Base-by-base conservation (phyloP, 164 flowering plant species). In the Buxus sempervirens region DNA sequence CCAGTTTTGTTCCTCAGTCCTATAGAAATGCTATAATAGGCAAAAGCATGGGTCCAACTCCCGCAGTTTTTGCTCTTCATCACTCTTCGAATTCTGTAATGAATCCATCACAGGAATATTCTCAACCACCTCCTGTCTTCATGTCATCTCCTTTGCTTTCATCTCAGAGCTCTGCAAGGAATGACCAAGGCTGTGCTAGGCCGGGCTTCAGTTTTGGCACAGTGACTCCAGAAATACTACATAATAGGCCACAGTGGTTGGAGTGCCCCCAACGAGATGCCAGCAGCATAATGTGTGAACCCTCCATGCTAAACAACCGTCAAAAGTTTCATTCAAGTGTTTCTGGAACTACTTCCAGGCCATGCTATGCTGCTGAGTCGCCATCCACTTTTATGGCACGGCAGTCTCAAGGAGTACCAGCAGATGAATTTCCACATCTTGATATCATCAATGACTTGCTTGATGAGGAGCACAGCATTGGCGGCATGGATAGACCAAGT, bases 371-470 rank as follows among this genome's bases (percentile, higher is more conserved):
- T 4, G 61, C 80, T 0, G 86, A 83, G 62, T 74, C 76, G 66
- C 72, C 78, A 14, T 79, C 79, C 22, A 45, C 81, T 54, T 66
- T 81, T 60, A 81, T 88, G 54, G 84, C 85, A 13, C 81, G 81
- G 12, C 93, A 84, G 70, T 54, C 66, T 38, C 88, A 82, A 22
- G 81, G 78, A 38, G 70, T 76, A 10, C 57, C 82, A 28, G 71
- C 83, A 0, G 97, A 95, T 63, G 98, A 92, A 24, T 95, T 92
- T 70, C 98, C 98, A 0, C 98, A 95, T 78, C 90, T 92, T 58
- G 98, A 95, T 74, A 95, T 95, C 66, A 95, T 95, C 65, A 89
- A 95, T 71, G 90, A 86, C 68, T 75, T 95, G 61, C 90, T 95
- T 36, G 94, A 92, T 60, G 98, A 95, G 68, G 98, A 92, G 70